Conservation (phyloP, 805 yeast species). For the Brettanomyces naardenensis region DNA sequence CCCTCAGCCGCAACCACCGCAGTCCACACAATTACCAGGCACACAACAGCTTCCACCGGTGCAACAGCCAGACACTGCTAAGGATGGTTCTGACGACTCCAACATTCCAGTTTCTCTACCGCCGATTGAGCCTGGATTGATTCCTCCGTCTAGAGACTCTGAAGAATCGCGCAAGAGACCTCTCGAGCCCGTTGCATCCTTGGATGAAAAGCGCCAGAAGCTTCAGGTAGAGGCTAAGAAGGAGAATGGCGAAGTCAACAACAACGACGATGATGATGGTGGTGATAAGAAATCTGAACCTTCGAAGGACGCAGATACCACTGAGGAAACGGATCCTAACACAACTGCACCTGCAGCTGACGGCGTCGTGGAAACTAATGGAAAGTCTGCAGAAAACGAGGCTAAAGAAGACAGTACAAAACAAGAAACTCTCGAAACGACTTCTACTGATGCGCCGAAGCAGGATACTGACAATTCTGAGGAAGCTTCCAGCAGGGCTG, state of each 20-base stretch:
- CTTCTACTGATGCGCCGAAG: not conserved
- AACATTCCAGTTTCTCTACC: not conserved
- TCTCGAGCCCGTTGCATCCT: not conserved
- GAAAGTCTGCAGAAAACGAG: not conserved
- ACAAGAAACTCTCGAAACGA: not conserved
- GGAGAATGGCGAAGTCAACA: not conserved
- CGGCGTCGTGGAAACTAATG: no score
- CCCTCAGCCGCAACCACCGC: conserved; percentile 1
- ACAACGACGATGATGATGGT: not conserved
- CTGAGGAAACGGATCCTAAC: no score
- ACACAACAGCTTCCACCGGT: not conserved
- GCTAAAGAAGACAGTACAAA: not conserved
- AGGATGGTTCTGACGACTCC: not conserved
- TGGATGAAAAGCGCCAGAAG: not conserved
- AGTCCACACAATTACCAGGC: not conserved
- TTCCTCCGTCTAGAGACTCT: not conserved
- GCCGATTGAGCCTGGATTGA: not conserved
- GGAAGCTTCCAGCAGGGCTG: not conserved
- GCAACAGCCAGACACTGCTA: not conserved
- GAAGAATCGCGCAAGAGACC: not conserved
- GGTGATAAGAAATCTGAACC: no score
- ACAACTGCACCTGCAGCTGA: no score
- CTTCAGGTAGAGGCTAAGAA: not conserved
- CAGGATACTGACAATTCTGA: not conserved
- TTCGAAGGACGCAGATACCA: not conserved